A percentile compares a stretch with the other conserved stretches of the same genome.
Conservation (phyloP, 2,329 filamentous ascomycete species). For the Aspergillus felis region DNA sequence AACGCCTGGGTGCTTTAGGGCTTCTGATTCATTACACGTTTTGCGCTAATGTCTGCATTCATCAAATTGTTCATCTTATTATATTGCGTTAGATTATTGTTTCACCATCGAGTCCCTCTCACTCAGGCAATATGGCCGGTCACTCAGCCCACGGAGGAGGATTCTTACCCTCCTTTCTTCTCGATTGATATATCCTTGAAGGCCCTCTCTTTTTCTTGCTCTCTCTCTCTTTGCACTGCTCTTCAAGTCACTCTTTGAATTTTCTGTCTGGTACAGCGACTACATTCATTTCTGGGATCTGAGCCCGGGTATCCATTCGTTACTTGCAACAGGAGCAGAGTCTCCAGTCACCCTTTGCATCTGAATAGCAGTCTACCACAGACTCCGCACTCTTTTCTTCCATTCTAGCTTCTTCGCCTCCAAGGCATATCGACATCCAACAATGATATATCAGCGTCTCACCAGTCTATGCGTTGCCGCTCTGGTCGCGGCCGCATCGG, state of each 20-base stretch:
- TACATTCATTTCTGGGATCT: slow-evolving; percentile 20
- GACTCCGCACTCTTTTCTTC: slow-evolving; percentile 3
- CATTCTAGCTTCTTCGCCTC: neutral
- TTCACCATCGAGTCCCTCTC: neutral
- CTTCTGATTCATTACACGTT: slow-evolving; percentile 6
- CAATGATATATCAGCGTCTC: slow-evolving; percentile 26
- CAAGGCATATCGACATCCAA: slow-evolving; percentile 1
- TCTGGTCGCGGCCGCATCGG: slow-evolving; percentile 20
- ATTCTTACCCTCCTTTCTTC: neutral
- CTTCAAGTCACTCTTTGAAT: slow-evolving; percentile 7
- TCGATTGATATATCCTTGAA: neutral
- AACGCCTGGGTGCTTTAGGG: neutral
- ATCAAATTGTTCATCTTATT: slow-evolving; percentile 13
- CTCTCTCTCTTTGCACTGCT: slow-evolving; percentile 1
- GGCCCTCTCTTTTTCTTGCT: neutral
- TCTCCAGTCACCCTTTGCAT: slow-evolving; percentile 14
- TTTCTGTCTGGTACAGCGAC: slow-evolving; percentile 22
- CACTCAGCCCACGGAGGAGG: neutral
- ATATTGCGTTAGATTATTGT: slow-evolving; percentile 7
- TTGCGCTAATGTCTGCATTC: slow-evolving; percentile 1
- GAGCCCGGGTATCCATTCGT: slow-evolving; percentile 28
- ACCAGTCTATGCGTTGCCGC: slow-evolving; percentile 21
- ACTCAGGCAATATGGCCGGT: neutral
- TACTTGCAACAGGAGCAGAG: slow-evolving; percentile 11
- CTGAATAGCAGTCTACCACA: slow-evolving; percentile 4